A percentile compares a stretch with the other conserved stretches of the same genome.
Evolutionary conservation across 208 protist genomes (phyloP).

Genomic region (Hexamita inflata): DNA sequence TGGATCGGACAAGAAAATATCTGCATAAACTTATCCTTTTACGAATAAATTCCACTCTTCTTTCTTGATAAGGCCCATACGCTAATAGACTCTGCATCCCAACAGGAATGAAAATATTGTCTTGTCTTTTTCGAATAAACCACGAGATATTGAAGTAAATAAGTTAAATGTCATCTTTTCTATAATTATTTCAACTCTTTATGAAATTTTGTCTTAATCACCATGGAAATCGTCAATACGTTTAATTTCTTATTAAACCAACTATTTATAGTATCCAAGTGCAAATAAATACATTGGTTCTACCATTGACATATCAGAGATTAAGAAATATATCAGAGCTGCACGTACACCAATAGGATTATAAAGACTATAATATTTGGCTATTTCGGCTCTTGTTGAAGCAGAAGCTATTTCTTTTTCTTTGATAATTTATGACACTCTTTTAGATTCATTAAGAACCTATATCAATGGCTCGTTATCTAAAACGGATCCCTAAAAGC

Average conservation of each 20-base stretch:
- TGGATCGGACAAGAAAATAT: not conserved
- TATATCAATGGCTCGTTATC: constrained; percentile 83
- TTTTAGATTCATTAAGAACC: constrained; percentile 77
- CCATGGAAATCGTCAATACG: constrained; percentile 45
- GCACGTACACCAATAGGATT: not conserved
- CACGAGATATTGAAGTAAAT: constrained; percentile 81
- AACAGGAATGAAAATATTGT: constrained; percentile 71
- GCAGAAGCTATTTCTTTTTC: constrained; percentile 37
- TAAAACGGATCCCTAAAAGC: constrained; percentile 32
- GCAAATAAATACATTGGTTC: constrained; percentile 94
- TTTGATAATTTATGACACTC: constrained; percentile 61
- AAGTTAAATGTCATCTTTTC: constrained; percentile 62
- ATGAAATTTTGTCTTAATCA: constrained; percentile 49
- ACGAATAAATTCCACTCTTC: constrained; percentile 31
- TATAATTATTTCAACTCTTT: constrained; percentile 63
- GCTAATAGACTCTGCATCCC: constrained; percentile 35
- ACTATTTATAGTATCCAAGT: constrained; percentile 78
- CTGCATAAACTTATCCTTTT: constrained; percentile 11
- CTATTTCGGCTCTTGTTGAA: constrained; percentile 66
- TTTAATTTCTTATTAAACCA: constrained; percentile 52
- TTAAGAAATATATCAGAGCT: constrained; percentile 48
- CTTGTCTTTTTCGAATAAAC: constrained; percentile 91
- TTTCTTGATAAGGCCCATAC: not conserved
- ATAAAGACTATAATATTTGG: constrained; percentile 44
- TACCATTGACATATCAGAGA: constrained; percentile 57